A percentile compares a stretch with the other conserved stretches of the same genome.
These are phyloP conservation scores for Didymella sp. DNA, from an alignment of 2,329 filamentous ascomycete species.

Conservation along the genomic window DNA sequence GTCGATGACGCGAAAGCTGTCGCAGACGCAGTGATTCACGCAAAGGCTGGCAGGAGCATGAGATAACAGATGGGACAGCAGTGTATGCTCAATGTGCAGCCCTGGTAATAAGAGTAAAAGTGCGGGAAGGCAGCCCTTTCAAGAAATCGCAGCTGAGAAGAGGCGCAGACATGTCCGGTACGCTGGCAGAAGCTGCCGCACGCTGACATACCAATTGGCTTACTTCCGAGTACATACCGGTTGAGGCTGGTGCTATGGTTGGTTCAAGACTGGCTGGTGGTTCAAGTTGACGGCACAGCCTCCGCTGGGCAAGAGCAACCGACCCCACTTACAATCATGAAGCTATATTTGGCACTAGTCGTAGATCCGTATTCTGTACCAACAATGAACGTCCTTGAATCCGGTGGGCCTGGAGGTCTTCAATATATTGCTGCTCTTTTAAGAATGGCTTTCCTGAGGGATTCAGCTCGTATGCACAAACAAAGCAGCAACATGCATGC, in stretches of 20 bases:
- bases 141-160: conserved; percentile 24
- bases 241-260: conserved; percentile 30
- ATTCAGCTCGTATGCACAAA: neutral
- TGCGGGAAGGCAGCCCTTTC: conserved; percentile 18
- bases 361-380: conserved; percentile 3
- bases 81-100: neutral
- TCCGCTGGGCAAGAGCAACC: conserved; percentile 20
- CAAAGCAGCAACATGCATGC: neutral
- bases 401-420: neutral
- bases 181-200: conserved; percentile 28
- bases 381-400: conserved; percentile 1
- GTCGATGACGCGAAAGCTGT: conserved; percentile 31
- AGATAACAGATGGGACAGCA: conserved; percentile 9
- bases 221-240: conserved; percentile 24
- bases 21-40: conserved; percentile 4
- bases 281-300: conserved; percentile 31
- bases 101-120: conserved; percentile 12
- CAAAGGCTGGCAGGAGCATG: neutral
- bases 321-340: conserved; percentile 12
- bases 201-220: conserved; percentile 28
- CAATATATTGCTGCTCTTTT: neutral
- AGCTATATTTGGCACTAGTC: conserved; percentile 22
- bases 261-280: conserved; percentile 23
- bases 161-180: conserved; percentile 29
- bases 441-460: neutral